Base-by-base conservation (phyloP, 352 stramenopile species). In the Albugo laibachii region DNA sequence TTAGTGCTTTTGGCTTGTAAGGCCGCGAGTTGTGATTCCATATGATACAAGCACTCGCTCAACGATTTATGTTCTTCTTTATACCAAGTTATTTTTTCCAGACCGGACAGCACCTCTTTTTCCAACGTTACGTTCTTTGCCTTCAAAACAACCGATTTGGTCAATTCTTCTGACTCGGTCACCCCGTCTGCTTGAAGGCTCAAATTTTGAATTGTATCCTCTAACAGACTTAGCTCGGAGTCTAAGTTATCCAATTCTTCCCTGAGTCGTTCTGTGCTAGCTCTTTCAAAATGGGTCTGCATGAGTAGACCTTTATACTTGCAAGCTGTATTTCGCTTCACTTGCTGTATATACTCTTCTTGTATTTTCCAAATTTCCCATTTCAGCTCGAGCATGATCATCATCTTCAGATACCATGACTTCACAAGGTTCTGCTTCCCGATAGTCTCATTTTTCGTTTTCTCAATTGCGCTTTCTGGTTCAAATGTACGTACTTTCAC, bases 371-470 rank as follows among this genome's bases (percentile, higher is more conserved):
- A 87, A 16, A 88, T 74, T 56, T 92, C 65, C 37, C 72, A 64
- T 45, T 88, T 69, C 27, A 92, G 55, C 50, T 92, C 74, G 34
- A 65, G 67, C 3, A 74, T 66, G 14, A 92, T 72, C 36, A 88
- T 48, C 18, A 84, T 69, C 37, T 71, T 66, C 21, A 92, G 74
- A 40, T 88, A 85, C 36, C 87, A 67, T 37, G 70, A 55, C n/a
- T 72, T 65, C 2, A 88, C 51, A 37, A 65, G 74, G 34, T 56
- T 80, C 51, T 88, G 73, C 58, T 59, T 57, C 24, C 24, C 24
- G 8, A 59, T 56, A 41, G 70, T 68, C 10, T 66, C 56, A 27
- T 73, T 66, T 14, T 61, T 66, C 54, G 86, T 66, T 41, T 78
- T 83, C 16, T 65, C 66, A 52, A 86, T 31, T 31, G 24, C 3